Conservation (phyloP, 2,329 filamentous ascomycete species). For the Ceratocystiopsis sp. region DNA sequence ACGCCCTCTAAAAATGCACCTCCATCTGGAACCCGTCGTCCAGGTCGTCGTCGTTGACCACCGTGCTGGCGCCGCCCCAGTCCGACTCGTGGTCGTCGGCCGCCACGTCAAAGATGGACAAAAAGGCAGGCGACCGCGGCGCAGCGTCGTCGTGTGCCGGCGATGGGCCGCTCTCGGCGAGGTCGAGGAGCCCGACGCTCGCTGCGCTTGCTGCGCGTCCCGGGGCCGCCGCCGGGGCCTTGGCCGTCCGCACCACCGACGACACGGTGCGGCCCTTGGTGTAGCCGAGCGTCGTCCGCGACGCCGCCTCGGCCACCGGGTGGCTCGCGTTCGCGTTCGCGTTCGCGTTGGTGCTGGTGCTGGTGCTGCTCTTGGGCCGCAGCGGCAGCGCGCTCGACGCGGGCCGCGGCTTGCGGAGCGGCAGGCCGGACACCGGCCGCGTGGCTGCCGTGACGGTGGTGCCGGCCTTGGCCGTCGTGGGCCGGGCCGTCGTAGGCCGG, state of each 20-base stretch:
- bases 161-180: conserved; percentile 4
- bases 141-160: conserved; percentile 17
- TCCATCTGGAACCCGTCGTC: conserved; percentile 42
- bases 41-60: conserved; percentile 24
- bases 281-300: conserved; percentile 72
- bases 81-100: conserved; percentile 24
- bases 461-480: conserved; percentile 7
- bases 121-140: conserved; percentile 30
- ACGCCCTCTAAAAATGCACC: conserved; percentile 16
- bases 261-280: conserved; percentile 52
- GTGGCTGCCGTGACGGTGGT: not conserved
- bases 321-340: not conserved
- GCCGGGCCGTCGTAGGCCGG: conserved; percentile 8
- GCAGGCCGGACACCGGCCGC: conserved; percentile 9
- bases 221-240: conserved; percentile 3
- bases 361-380: conserved; percentile 3
- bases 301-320: conserved; percentile 42
- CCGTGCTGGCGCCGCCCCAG: conserved; percentile 16
- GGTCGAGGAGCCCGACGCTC: too few relatives aligned
- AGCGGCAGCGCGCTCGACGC: conserved; percentile 1
- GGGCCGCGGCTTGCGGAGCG: conserved; percentile 3
- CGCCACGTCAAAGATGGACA: conserved; percentile 38
- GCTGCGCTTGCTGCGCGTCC: too few relatives aligned
- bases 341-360: too few relatives aligned
- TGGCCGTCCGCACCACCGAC: conserved; percentile 22